Conservation (phyloP, 129 eudicot species). For the Chrysanthemum lavandulifolium region DNA sequence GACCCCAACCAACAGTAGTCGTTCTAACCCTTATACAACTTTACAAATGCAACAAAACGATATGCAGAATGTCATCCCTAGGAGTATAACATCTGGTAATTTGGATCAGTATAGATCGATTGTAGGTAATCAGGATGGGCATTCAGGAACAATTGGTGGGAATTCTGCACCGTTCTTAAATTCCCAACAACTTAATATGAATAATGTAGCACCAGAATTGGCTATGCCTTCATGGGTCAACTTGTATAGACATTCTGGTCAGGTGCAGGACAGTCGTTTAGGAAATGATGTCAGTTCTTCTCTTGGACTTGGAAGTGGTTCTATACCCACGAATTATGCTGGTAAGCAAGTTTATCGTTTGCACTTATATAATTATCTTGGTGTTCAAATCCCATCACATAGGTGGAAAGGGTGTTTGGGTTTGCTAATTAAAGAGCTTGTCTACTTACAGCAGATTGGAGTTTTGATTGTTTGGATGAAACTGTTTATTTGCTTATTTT, state of each 20-base stretch:
- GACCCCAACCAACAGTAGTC: constrained; percentile 26
- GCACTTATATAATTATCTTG: too few species aligned
- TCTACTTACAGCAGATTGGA: too few species aligned
- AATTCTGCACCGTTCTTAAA: constrained; percentile 18
- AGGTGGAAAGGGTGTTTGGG: constrained; percentile 3
- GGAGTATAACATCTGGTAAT: constrained; percentile 4
- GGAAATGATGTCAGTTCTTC: constrained; percentile 30
- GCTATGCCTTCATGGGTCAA: constrained; percentile 24
- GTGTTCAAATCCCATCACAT: too few species aligned
- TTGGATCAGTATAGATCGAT: constrained; percentile 21
- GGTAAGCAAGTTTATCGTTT: constrained; percentile 31
- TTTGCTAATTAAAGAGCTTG: background rate
- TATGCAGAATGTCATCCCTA: constrained; percentile 23
- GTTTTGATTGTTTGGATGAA: too few species aligned
- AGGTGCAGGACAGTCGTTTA: constrained; percentile 21
- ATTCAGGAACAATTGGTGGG: constrained; percentile 29
- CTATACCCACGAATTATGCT: constrained; percentile 32
- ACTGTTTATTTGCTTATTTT: too few species aligned
- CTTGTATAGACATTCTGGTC: constrained; percentile 26
- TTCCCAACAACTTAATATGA: constrained; percentile 24
- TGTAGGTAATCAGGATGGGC: constrained; percentile 27
- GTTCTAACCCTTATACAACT: constrained; percentile 30
- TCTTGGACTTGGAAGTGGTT: constrained; percentile 25
- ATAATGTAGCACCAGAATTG: constrained; percentile 30
- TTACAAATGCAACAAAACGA: constrained; percentile 30